Base-by-base conservation (phyloP, 1,284 basidiomycete genomes). In the Thelephora terrestris region DNA sequence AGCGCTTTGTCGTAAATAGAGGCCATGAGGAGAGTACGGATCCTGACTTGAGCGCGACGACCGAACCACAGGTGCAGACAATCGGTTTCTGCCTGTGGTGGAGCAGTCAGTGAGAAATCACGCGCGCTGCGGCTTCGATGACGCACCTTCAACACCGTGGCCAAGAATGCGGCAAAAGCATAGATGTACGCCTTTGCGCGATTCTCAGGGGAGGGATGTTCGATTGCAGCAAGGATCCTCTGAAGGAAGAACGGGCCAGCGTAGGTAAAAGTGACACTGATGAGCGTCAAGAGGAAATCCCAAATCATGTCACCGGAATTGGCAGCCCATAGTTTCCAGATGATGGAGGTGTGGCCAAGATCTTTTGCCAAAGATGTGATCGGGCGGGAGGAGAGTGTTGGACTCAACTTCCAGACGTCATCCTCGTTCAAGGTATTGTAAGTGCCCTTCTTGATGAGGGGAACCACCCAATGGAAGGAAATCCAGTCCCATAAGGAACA, bases 1-100 rank as follows among this genome's bases (percentile, higher is more conserved):
- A 96, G 69, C 0, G 92, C 84, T 64, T 96, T 96, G 62, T 92
- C 86, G 59, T 94, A 97, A 47, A 96, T 86, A 0, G 85, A 71
- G 0, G 85, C 76, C 73, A 86, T 91, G 14, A 93, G 72, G 63
- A 85, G 81, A 4, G 78, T 73, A 16, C 84, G 77, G 20, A 86
- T 76, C 18, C 87, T 71, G 10, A 84, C 81, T 7, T 72, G 64
- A 0, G 81, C 84, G n/a, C 88, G 74, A 20, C 89, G 74, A 10
- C 81, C 77, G 54, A 77, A 79, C 82, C 85, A 91, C 2, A 92
- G 68, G 59, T 91, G 88, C 47, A 86, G 77, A 2, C 89, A 66
- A 55, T 93, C 89, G 0, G 76, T 70, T 60, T 87, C 69, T 0
- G 79, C 76, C 71, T 72, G 42, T 36, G 16, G 32, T 3, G 35